A percentile compares a stretch with the other conserved stretches of the same genome.
These are phyloP conservation scores for Flaveria robusta DNA, from an alignment of 129 eudicot genomes.

Conservation along the genomic window DNA sequence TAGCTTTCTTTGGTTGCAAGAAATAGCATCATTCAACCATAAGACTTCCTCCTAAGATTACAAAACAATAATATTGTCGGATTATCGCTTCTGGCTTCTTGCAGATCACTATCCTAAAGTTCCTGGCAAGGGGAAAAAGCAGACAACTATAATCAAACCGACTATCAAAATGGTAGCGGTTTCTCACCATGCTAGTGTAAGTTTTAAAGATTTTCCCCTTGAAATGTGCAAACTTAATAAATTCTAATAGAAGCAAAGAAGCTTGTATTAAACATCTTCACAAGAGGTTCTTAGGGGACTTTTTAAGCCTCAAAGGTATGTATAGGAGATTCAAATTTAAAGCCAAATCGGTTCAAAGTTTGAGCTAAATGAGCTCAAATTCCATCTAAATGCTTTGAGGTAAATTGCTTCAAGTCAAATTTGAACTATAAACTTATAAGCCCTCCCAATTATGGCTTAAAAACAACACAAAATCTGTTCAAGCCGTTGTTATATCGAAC, in stretches of 20 bases:
- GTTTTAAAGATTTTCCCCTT: too few species aligned
- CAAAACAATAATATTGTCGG: background rate
- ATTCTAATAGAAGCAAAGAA: too few species aligned
- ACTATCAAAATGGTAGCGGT: background rate
- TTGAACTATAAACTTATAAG: background rate
- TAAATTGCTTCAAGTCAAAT: background rate
- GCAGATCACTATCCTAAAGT: background rate
- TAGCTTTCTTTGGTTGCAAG: conserved; percentile 26
- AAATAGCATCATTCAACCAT: conserved; percentile 31
- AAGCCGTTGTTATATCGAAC: background rate
- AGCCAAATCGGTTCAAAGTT: too few species aligned
- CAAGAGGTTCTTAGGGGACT: too few species aligned
- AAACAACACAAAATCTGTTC: background rate
- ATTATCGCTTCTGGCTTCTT: background rate
- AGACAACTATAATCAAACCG: background rate
- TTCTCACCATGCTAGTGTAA: background rate
- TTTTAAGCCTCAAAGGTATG: too few species aligned
- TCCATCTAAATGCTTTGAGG: too few species aligned
- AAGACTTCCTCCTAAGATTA: background rate
- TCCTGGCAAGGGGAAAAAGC: background rate
- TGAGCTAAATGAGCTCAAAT: too few species aligned
- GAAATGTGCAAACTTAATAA: too few species aligned
- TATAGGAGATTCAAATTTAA: too few species aligned
- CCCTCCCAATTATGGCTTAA: background rate
- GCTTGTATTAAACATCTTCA: too few species aligned